Base-by-base conservation (phyloP, 257 asterid species). In the Solanum lignicaule region DNA sequence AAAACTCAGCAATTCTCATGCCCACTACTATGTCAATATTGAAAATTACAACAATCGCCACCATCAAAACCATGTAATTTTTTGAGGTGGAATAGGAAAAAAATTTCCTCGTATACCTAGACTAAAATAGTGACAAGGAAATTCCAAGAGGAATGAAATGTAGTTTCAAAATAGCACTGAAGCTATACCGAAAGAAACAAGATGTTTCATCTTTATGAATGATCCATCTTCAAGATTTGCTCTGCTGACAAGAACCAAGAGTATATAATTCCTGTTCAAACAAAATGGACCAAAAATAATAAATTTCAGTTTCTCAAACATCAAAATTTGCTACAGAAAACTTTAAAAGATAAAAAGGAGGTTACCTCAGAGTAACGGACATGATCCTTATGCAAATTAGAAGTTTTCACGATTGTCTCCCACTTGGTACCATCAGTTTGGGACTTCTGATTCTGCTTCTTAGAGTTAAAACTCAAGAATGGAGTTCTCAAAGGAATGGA, bases 321-420 rank as follows among this genome's bases (percentile, higher is more conserved):
- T 82, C 69, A 82, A 48, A 48, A 29, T 9, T 31, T 29, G 69
- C 69, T 29, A 79, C 35, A 33, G 20, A 55, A 35, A 36, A 25
- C 25, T n/a, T 65, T 20, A 4, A 8, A 76, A 18, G 46, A 25
- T 72, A 29, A 9, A 27, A 76, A 39, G 18, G 71, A 74, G 52
- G 43, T 87, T 90, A 96, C 99, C 98, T 93, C 94, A 7, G 98
- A 92, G 87, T 92, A 92, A 55, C 94, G 95, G 71, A 90, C 88
- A 25, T 91, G 98, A 89, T 93, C 94, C 66, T 90, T 89, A 16
- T 89, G 88, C 48, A 83, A 39, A 87, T 94, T 91, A 76, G 97
- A 90, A 75, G 96, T 90, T 91, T 94, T 96, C 62, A 95, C 99
- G 25, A 95, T 94, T 4, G 94, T 95, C 92, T 96, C 98, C 98